Conservation (phyloP, 371 early-diverging fungal genomes). For the Actinomucor elegans region DNA sequence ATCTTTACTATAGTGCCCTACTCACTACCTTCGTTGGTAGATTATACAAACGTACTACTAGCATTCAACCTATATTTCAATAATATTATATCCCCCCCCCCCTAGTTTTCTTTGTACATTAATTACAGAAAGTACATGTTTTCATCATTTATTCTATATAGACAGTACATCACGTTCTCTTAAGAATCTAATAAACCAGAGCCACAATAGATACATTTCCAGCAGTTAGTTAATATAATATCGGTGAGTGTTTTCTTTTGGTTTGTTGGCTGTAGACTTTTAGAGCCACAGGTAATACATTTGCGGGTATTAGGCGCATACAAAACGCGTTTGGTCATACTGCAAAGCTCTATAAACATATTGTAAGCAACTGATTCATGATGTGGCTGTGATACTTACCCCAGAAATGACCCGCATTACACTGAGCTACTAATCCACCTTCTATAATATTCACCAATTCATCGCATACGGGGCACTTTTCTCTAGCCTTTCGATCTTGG, state of each 20-base stretch:
- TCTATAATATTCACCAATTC: conserved; percentile 4
- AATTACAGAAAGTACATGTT: too few relatives aligned
- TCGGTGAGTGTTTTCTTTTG: conserved; percentile 7
- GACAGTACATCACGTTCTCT: neutral
- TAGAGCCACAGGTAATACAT: conserved; percentile 20
- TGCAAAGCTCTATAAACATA: conserved; percentile 26
- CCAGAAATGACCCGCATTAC: conserved; percentile 32
- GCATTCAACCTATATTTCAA: neutral
- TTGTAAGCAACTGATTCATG: too few relatives aligned
- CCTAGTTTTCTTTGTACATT: neutral
- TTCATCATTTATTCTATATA: too few relatives aligned
- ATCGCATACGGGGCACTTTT: conserved; percentile 26
- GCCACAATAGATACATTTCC: conserved; percentile 26
- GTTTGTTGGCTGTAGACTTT: conserved; percentile 15
- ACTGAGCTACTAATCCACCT: conserved; percentile 13
- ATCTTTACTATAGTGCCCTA: conserved; percentile 36
- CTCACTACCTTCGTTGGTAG: conserved; percentile 53
- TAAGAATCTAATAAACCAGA: conserved; percentile 9
- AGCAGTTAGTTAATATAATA: conserved; percentile 14
- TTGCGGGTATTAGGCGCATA: conserved; percentile 17
- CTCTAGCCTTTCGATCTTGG: conserved; percentile 9
- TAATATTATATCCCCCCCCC: neutral
- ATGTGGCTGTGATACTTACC: too few relatives aligned
- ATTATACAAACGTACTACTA: too few relatives aligned
- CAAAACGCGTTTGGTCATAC: conserved; percentile 23